A percentile compares a stretch with the other conserved stretches of the same genome.
These are phyloP conservation scores for Cymbidium sinense DNA, from an alignment of 106 monocot genomes.

Conservation along the genomic window DNA sequence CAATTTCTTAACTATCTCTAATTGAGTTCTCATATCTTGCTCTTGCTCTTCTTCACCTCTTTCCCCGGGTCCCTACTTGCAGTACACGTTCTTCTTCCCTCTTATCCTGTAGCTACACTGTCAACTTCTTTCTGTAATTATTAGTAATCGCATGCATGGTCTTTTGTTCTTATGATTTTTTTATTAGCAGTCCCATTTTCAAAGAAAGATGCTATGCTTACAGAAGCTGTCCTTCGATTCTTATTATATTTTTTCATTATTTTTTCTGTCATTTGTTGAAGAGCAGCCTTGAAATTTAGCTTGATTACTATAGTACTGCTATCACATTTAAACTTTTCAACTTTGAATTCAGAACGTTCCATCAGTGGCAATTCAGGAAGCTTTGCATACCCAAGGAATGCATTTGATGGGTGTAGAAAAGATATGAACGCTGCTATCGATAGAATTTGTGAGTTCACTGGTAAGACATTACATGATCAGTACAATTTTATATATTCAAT, in stretches of 20 bases:
- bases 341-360: conserved; percentile 45
- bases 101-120: background rate
- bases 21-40: too few relatives aligned
- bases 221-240: background rate
- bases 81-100: background rate
- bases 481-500: background rate
- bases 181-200: background rate
- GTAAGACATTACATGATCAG: conserved; percentile 24
- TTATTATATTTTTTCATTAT: background rate
- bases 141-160: background rate
- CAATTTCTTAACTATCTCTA: too few relatives aligned
- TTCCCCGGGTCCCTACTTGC: too few relatives aligned
- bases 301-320: background rate
- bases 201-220: background rate
- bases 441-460: conserved; percentile 79
- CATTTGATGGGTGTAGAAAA: conserved; percentile 93
- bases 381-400: conserved; percentile 31
- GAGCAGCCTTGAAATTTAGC: background rate
- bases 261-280: background rate
- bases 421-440: conserved; percentile 87
- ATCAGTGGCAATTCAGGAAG: conserved; percentile 55
- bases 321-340: background rate
- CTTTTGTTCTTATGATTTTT: background rate
- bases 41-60: too few relatives aligned
- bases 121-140: background rate